Conservation (phyloP, 345 rosid genomes). For the Murraya paniculata region DNA sequence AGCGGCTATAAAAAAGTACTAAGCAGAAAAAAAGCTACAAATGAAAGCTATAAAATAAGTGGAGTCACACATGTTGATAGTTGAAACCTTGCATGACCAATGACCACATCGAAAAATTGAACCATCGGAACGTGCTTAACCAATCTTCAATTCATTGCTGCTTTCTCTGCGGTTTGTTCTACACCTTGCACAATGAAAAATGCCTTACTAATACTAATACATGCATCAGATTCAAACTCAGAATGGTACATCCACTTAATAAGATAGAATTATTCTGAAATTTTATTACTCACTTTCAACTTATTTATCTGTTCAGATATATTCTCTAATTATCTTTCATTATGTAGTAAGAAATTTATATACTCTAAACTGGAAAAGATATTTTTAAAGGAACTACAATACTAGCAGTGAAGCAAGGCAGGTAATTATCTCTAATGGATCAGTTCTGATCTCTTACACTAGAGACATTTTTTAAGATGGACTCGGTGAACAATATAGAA, state of each 20-base stretch:
- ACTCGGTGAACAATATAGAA: too few relatives aligned
- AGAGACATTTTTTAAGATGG: too few relatives aligned
- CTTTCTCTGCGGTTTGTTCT: constrained; percentile 32
- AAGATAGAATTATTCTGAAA: neutral
- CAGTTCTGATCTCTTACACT: too few relatives aligned
- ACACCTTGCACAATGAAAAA: constrained; percentile 41
- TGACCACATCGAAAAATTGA: neutral
- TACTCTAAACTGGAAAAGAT: neutral
- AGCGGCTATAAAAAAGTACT: neutral
- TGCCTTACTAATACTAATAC: neutral
- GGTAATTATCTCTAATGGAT: too few relatives aligned
- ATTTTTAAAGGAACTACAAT: neutral
- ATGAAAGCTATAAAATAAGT: neutral
- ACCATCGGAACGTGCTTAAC: constrained; percentile 7
- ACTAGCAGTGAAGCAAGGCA: neutral
- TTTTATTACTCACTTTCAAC: neutral
- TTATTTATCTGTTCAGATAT: neutral
- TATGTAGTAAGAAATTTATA: neutral
- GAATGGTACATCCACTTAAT: neutral
- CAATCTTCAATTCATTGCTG: constrained; percentile 30
- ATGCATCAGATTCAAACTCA: neutral
- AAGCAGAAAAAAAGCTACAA: neutral
- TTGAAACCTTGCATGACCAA: neutral
- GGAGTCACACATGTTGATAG: neutral
- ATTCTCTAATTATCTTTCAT: neutral